Evolutionary conservation across 1,139 yeast genomes (phyloP), one percentile per base, ranked within the genome.

Genomic region (Debaryomyces coudertii): DNA sequence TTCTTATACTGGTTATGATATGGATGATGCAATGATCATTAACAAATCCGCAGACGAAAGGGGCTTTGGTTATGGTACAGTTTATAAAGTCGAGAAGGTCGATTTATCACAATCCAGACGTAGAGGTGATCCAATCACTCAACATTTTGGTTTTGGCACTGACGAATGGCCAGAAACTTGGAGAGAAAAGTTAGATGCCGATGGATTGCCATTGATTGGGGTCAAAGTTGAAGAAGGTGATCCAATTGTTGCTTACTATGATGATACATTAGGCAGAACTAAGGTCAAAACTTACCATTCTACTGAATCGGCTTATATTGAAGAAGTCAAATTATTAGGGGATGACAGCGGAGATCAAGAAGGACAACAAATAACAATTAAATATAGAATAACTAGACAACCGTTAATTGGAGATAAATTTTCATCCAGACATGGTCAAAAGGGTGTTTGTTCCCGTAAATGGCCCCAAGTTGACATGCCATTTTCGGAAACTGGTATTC

Each of bases 401-500:
- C 98, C 99, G 25, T 79, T 88, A 57, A 93, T 95, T 66, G 99
- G 99, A 68, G 99, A 93, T 72, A 93, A 93, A 71, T 93, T 95
- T 65, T 92, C 98, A 7, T 92, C 98, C 20, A 85, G 99, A 71
- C 99, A 93, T 74, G 99, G 99, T 51, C 99, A 93, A 71, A 93
- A 93, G 72, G 99, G 99, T 82, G 99, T 93, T 51, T 93, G 98
- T 72, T 92, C 98, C 11, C 87, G 97, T 67, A 93, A 92, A 69
- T 93, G 98, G 97, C 99, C 98, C 22, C 85, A 90, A 44, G 77
- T 88, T 53, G 99, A 93, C 65, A 85, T 93, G 96, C 99, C 99
- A 49, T 93, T 93, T 72, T 82, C 90, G 53, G 99, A 93, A 71
- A 76, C 87, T 30, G 99, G 99, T 61, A 92, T 93, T 52, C 97